Evolutionary conservation across 2,329 filamentous ascomycete genomes (phyloP), one percentile per base, ranked within the genome.

Genomic region (Cladosporium halotolerans): DNA sequence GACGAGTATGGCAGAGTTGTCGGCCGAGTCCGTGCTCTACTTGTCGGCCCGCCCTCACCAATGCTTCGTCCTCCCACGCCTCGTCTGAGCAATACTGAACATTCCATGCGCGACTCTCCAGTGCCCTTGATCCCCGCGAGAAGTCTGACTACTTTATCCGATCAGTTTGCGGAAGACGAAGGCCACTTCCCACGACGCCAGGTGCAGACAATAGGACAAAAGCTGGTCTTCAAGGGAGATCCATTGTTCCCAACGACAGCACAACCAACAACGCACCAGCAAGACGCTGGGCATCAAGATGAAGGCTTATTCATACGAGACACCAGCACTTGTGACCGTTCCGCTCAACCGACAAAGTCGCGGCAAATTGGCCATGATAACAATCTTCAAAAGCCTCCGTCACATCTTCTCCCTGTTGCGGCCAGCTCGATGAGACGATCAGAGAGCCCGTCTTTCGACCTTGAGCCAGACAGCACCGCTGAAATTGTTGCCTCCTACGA

Each of bases 1-100:
- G 72, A 76, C 62, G 75, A 76, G 61, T 67, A 72, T 8, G 73
- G 73, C 47, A 72, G 73, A 3, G 67, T 74, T 41, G 63, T 77
- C 42, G 74, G 74, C 28, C 70, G 54, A 8, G 64, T 66, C 4
- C 54, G 61, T 16, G 55, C 57, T 13, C n/a, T 61, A 14, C 19
- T 33, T 8, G 36, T 31, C 13, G 18, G 32, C 13, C 9, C 13
- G n/a, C 9, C 19, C n/a, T 16, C 14, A 9, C 41, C 52, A n/a
- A 40, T 31, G 4, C 32, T 54, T 4, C 31, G 33, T 13, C 41
- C 33, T 8, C 32, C 28, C 11, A 31, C 23, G 32, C 39, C 38
- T n/a, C 38, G 38, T 3, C 28, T 39, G 11, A 44, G 31, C 18
- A 14, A 32, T 32, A 5, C 13, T 16, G 44, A 44, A 3, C 14